Conservation (phyloP, 345 rosid species). For the Adansonia digitata region DNA sequence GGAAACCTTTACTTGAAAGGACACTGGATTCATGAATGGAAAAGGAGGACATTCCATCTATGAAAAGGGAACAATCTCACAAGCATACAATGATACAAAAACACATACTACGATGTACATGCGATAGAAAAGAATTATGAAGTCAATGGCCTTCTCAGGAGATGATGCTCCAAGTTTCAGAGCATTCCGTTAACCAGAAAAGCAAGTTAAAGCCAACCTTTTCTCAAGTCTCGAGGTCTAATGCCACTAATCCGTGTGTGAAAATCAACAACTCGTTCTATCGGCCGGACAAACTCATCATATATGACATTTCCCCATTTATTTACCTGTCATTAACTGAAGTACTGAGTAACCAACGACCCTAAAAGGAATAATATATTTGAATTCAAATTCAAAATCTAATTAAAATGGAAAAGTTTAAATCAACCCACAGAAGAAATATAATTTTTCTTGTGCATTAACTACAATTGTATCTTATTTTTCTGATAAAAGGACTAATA, state of each 20-base stretch:
- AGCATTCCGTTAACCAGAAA: slow-evolving; percentile 7
- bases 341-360: slow-evolving; percentile 12
- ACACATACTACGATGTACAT: neutral
- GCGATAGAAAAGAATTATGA: neutral
- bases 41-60: neutral
- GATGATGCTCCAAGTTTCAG: neutral
- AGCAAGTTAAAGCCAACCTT: slow-evolving; percentile 43
- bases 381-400: neutral
- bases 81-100: neutral
- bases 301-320: slow-evolving; percentile 84
- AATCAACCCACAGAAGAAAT: neutral
- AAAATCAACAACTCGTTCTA: slow-evolving; percentile 84
- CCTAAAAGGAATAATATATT: neutral
- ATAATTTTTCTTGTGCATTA: neutral
- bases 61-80: neutral
- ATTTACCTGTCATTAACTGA: slow-evolving; percentile 63
- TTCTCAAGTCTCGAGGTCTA: slow-evolving; percentile 73
- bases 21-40: neutral
- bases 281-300: slow-evolving; percentile 92
- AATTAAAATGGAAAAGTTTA: neutral
- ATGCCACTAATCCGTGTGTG: slow-evolving; percentile 88
- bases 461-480: neutral
- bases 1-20: neutral
- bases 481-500: neutral
- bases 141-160: neutral